Evolutionary conservation across 805 yeast species (phyloP).

Genomic region (Pichia pseudocactophila): DNA sequence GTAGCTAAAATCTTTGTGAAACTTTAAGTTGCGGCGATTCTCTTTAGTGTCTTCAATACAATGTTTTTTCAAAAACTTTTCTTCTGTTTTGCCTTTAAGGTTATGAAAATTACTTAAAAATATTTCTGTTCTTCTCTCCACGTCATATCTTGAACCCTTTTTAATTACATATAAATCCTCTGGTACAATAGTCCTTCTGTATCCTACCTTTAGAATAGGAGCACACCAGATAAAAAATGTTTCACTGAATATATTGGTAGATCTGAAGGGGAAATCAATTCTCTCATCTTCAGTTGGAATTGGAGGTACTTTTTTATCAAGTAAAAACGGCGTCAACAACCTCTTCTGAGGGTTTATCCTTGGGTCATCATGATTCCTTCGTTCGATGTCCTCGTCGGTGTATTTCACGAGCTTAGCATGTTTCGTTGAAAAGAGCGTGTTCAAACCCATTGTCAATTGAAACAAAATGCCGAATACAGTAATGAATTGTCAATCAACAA

Average conservation of each 20-base stretch:
- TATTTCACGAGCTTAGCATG: conserved; percentile 3
- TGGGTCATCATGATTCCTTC: conserved; percentile 13
- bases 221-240: conserved; percentile 57
- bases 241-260: conserved; percentile 33
- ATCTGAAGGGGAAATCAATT: conserved; percentile 33
- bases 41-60: conserved; percentile 26
- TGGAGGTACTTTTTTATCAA: conserved; percentile 36
- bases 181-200: conserved; percentile 59
- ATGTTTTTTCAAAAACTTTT: conserved; percentile 26
- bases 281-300: conserved; percentile 46
- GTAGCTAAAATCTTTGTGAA: conserved; percentile 34
- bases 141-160: conserved; percentile 29
- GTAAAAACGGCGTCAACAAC: conserved; percentile 27
- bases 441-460: conserved; percentile 1
- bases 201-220: conserved; percentile 59
- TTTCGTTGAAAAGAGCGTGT: conserved; percentile 3
- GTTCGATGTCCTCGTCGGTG: conserved; percentile 14
- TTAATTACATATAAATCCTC: conserved; percentile 49
- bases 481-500: too few species aligned
- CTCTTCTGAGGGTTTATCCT: conserved; percentile 28
- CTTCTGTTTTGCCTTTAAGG: conserved; percentile 26
- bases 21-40: conserved; percentile 27
- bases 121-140: conserved; percentile 29
- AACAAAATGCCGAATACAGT: neutral
- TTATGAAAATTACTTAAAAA: conserved; percentile 30